These are phyloP conservation scores for Ascocoryne sarcoides DNA, from an alignment of 2,329 filamentous ascomycete species.

Conservation along the genomic window DNA sequence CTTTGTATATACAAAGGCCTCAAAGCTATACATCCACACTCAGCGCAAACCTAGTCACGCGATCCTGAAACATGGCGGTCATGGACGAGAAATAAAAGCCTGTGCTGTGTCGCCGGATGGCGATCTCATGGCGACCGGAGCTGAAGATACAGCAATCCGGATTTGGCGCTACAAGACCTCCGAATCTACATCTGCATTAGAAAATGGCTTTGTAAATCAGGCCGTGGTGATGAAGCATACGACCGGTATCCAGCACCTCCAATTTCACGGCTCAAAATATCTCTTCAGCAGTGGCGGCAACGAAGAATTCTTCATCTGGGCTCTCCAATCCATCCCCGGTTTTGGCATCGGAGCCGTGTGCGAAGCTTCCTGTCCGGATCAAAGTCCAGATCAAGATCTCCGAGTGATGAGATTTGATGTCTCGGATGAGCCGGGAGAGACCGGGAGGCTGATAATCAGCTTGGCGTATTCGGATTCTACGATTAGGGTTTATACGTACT, in stretches of 20 bases:
- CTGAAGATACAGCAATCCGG: constrained; percentile 66
- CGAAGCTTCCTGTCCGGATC: constrained; percentile 45
- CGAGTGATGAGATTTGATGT: constrained; percentile 75
- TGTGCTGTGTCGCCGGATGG: constrained; percentile 37
- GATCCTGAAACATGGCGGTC: constrained; percentile 58
- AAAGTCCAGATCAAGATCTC: constrained; percentile 52
- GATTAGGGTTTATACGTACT: constrained; percentile 50
- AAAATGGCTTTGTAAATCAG: constrained; percentile 35
- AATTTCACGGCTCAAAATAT: constrained; percentile 57
- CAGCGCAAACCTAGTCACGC: constrained; percentile 34
- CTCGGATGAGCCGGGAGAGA: constrained; percentile 6
- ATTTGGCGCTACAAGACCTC: constrained; percentile 50
- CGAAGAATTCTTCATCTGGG: constrained; percentile 88
- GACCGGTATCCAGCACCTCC: constrained; percentile 63
- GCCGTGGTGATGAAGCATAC: constrained; percentile 68
- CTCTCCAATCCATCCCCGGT: constrained; percentile 41
- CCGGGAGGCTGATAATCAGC: constrained; percentile 43
- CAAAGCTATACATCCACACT: constrained; percentile 37
- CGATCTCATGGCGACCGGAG: constrained; percentile 53
- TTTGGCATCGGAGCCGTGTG: constrained; percentile 46
- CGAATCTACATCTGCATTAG: constrained; percentile 5
- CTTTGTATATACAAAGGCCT: constrained; percentile 70
- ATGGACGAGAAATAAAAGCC: constrained; percentile 79
- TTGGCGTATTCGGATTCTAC: constrained; percentile 80
- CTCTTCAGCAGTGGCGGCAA: constrained; percentile 81